Conservation (phyloP, 306 rosid genomes). For the Dryas alaskensis region DNA sequence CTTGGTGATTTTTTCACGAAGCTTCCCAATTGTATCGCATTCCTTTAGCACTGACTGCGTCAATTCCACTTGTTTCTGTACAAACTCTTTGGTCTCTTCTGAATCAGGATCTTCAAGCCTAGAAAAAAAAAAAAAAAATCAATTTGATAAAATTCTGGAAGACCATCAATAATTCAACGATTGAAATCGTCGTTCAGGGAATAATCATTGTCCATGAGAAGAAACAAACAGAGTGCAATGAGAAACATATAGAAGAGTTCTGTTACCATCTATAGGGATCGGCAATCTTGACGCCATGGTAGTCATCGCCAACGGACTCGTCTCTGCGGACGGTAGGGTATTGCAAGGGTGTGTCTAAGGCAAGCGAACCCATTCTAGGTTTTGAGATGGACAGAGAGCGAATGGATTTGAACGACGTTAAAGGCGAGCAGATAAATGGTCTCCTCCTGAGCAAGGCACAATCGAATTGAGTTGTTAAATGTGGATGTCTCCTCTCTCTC, state of each 20-base stretch:
- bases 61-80: conserved; percentile 60
- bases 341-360: conserved; percentile 26
- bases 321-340: conserved; percentile 75
- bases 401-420: conserved; percentile 15
- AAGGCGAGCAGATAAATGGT: conserved; percentile 2
- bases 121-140: not conserved
- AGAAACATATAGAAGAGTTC: not conserved
- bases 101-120: conserved; percentile 96
- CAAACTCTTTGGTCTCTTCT: conserved; percentile 76
- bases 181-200: not conserved
- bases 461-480: not conserved
- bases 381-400: not conserved
- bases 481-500: no score
- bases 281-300: conserved; percentile 56
- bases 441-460: not conserved
- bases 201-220: no score
- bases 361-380: conserved; percentile 57
- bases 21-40: conserved; percentile 54
- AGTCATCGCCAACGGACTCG: conserved; percentile 62
- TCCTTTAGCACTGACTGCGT: conserved; percentile 61
- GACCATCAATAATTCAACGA: no score
- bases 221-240: no score
- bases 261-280: conserved; percentile 86
- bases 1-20: conserved; percentile 52
- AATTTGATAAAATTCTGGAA: no score